A percentile compares a stretch with the other conserved stretches of the same genome.
Conservation (phyloP, 1,284 basidiomycete species). For the Cutaneotrichosporon spelunceum region DNA sequence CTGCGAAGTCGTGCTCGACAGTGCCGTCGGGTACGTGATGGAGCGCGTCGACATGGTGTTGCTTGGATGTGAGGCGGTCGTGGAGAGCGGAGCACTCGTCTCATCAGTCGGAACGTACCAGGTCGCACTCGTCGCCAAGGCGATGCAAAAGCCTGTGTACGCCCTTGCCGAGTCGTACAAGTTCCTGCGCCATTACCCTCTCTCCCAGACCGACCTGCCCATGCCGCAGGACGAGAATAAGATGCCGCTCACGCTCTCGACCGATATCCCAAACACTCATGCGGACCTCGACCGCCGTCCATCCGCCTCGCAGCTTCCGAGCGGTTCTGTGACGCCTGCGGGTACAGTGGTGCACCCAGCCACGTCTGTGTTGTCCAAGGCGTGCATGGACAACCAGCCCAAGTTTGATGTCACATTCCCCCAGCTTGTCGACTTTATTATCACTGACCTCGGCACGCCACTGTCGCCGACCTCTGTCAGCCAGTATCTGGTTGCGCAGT, state of each 20-base stretch:
- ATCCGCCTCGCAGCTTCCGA: background rate
- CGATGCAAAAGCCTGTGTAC: slow-evolving; percentile 92
- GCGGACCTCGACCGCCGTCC: background rate
- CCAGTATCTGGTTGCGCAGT: slow-evolving; percentile 52
- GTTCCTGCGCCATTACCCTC: slow-evolving; percentile 92
- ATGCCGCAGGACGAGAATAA: slow-evolving; percentile 19
- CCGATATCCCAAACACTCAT: slow-evolving; percentile 18
- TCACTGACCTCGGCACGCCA: slow-evolving; percentile 50
- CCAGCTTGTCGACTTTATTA: slow-evolving; percentile 52
- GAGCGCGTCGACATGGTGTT: slow-evolving; percentile 91
- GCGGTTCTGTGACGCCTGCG: slow-evolving; percentile 5
- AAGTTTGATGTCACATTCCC: slow-evolving; percentile 54
- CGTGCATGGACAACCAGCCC: slow-evolving; percentile 52
- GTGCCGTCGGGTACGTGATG: slow-evolving; percentile 95
- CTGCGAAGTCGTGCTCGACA: slow-evolving; percentile 91
- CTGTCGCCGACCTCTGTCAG: slow-evolving; percentile 48
- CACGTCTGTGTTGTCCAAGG: slow-evolving; percentile 45
- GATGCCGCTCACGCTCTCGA: slow-evolving; percentile 32
- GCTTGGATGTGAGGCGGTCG: slow-evolving; percentile 95
- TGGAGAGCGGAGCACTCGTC: slow-evolving; percentile 70
- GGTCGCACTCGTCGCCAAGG: slow-evolving; percentile 93
- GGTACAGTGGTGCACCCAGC: background rate
- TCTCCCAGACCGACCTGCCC: slow-evolving; percentile 95
- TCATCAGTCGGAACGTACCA: slow-evolving; percentile 86
- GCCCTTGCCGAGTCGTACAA: slow-evolving; percentile 97